Percentiles rank a stretch among this genome's conserved stretches.
Evolutionary conservation across 768 basidiomycete genomes (phyloP).

Genomic region (Russula dissimulans): DNA sequence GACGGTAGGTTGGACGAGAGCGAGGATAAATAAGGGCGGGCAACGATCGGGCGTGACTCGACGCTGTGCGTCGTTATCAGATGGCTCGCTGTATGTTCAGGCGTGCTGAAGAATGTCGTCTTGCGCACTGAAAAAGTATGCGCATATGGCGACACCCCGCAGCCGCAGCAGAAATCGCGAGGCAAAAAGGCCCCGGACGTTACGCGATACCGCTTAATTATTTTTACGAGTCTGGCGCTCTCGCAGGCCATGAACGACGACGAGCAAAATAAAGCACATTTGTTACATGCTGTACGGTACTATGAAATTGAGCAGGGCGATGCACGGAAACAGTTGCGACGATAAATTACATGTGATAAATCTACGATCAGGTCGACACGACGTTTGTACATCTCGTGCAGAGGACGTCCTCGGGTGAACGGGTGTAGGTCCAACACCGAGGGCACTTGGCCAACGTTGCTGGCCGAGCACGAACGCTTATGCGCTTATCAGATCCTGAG

Average conservation of each 20-base stretch:
- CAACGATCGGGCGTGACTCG: slow-evolving; percentile 18
- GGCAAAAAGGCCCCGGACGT: not conserved
- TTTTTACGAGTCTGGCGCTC: slow-evolving; percentile 1
- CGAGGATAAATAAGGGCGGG: not conserved
- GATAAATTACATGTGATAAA: slow-evolving; percentile 10
- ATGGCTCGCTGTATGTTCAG: slow-evolving; percentile 9
- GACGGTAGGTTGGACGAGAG: not conserved
- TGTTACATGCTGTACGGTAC: too few relatives aligned
- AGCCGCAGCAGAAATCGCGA: too few relatives aligned
- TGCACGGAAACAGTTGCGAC: not conserved
- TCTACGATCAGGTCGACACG: slow-evolving; percentile 10
- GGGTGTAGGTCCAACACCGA: slow-evolving; percentile 80
- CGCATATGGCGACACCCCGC: slow-evolving; percentile 15
- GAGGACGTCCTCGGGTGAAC: slow-evolving; percentile 39
- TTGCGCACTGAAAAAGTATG: not conserved
- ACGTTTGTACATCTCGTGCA: slow-evolving; percentile 54
- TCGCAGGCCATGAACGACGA: not conserved
- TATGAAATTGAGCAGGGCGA: not conserved
- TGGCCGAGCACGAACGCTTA: slow-evolving; percentile 51
- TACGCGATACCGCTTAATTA: slow-evolving; percentile 1
- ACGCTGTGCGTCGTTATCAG: slow-evolving; percentile 18
- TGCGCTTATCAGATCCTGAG: slow-evolving; percentile 19
- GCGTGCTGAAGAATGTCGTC: slow-evolving; percentile 4
- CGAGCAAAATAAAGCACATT: too few relatives aligned
- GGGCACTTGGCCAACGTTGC: slow-evolving; percentile 68